Evolutionary conservation across 2,329 filamentous ascomycete genomes (phyloP).

Genomic region (Paracoccidioides lutzii): DNA sequence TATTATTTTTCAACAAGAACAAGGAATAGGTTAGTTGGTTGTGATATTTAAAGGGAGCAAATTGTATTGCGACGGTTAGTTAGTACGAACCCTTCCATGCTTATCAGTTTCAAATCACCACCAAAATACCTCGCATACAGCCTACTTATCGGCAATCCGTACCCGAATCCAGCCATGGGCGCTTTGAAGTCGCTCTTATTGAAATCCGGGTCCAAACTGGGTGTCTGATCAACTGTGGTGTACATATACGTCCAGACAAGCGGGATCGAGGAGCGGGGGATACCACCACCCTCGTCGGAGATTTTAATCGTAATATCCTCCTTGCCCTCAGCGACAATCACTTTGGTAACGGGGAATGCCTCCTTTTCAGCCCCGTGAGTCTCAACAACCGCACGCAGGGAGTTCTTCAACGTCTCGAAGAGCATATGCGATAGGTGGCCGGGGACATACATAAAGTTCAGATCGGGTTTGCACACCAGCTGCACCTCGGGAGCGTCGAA

Average conservation of each 20-base stretch:
- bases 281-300: slow-evolving; percentile 90
- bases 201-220: slow-evolving; percentile 89
- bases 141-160: slow-evolving; percentile 84
- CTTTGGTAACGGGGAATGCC: slow-evolving; percentile 90
- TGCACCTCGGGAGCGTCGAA: slow-evolving; percentile 96
- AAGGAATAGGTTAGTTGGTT: slow-evolving; percentile 10
- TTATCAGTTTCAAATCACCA: slow-evolving; percentile 91
- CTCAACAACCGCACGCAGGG: slow-evolving; percentile 89
- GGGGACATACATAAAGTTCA: slow-evolving; percentile 99
- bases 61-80: too few relatives aligned
- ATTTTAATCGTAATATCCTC: slow-evolving; percentile 99
- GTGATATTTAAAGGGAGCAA: too few relatives aligned
- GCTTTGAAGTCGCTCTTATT: slow-evolving; percentile 99
- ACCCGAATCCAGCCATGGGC: slow-evolving; percentile 98
- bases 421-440: slow-evolving; percentile 99
- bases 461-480: slow-evolving; percentile 82
- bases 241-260: slow-evolving; percentile 99
- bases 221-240: slow-evolving; percentile 92
- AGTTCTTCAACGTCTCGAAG: slow-evolving; percentile 98
- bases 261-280: slow-evolving; percentile 82
- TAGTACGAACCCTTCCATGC: slow-evolving; percentile 84
- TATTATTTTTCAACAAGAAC: neutral
- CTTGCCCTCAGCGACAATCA: slow-evolving; percentile 93
- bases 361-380: slow-evolving; percentile 90
- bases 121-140: slow-evolving; percentile 96